Base-by-base conservation (phyloP, 2,329 filamentous ascomycete species). In the Cladophialophora immunda region DNA sequence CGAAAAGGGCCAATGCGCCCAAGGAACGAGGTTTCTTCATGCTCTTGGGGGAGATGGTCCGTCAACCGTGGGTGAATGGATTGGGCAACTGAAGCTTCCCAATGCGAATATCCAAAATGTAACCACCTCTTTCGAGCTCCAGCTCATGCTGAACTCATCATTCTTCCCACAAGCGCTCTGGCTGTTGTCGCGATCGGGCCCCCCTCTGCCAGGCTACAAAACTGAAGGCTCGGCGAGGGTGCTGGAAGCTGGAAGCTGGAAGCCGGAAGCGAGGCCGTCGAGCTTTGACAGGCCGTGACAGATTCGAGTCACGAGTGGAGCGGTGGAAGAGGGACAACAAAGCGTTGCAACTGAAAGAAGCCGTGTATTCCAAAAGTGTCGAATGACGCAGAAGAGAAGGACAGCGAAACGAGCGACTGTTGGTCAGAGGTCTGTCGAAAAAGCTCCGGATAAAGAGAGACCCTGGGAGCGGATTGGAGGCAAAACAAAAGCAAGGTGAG, bases 141-240 rank as follows among this genome's bases (percentile, higher is more conserved):
- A 45, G 30, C 58, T 65, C 67, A 71, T 69, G 65, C 64, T 67
- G 67, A 60, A 64, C 56, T 53, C 67, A 62, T 68, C 52, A 47
- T 61, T 47, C 56, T 47, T 66, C 60, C 56, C 56, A 59, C 54
- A 64, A 54, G 60, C 67, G 45, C 59, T 56, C 55, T 47, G 17
- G 77, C 93, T 90, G 81, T 97, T 86, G 76, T 95, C 94, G 77
- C 94, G 87, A 82, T 97, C 97, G 67, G 94, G 93, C 74, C 74
- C 94, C 11, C 45, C 94, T 81, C 97, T 85, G 77, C 93, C 92
- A 67, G 53, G 64, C 29, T 45, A 41, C 53, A 54, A n/a, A 54
- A 30, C 52, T 27, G 25, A 19, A 19, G 41, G 36, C 36, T 47
- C 45, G 45, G 22, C 27, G 29, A 47, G 38, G 41, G 58, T 36